Percentiles rank a stretch among this genome's conserved stretches.
Conservation (phyloP, 169 alveolate genomes). For the Cryptosporidium xiaoi region DNA sequence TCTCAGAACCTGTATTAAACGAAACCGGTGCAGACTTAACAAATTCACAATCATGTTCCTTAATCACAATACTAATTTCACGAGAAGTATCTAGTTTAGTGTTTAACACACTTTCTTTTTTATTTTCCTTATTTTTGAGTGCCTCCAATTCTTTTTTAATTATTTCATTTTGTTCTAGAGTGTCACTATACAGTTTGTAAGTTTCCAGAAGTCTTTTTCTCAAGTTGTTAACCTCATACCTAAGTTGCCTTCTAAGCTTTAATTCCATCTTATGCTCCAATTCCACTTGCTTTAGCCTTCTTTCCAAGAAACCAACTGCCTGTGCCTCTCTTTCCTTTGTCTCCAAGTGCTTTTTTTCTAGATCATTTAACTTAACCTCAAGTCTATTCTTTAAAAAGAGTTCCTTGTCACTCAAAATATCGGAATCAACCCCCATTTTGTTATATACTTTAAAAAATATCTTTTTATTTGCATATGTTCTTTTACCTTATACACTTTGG, state of each 20-base stretch:
- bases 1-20: not conserved
- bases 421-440: constrained; percentile 35
- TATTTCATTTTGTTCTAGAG: constrained; percentile 62
- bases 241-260: constrained; percentile 49
- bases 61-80: not conserved
- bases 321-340: constrained; percentile 71
- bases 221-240: constrained; percentile 68
- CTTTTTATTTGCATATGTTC: no score
- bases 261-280: constrained; percentile 66
- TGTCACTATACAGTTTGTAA: constrained; percentile 39
- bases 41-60: not conserved
- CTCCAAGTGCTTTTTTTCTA: constrained; percentile 54
- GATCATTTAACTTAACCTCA: constrained; percentile 62
- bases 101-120: not conserved
- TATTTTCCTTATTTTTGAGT: not conserved
- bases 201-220: constrained; percentile 55
- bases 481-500: no score
- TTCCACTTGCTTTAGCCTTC: constrained; percentile 55
- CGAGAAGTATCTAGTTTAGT: not conserved
- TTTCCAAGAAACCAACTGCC: constrained; percentile 60
- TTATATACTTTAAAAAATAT: no score
- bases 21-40: no score
- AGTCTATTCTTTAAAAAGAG: constrained; percentile 41
- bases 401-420: constrained; percentile 18
- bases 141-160: constrained; percentile 37